Evolutionary conservation across 2,329 filamentous ascomycete genomes (phyloP).

Genomic region (Ceratocystis cacaofunesta): DNA sequence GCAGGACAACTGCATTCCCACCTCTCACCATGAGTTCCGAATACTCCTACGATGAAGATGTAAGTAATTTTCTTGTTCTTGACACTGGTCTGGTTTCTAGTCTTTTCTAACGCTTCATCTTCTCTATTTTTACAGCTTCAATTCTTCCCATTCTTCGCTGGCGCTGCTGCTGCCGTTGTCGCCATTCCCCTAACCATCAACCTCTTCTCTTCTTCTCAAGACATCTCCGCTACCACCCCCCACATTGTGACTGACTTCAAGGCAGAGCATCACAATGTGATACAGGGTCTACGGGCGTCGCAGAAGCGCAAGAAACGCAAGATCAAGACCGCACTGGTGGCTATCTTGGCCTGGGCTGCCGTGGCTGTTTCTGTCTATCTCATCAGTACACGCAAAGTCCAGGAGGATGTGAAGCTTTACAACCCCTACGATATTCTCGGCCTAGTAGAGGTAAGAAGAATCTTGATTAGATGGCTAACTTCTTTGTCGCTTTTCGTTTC

Average conservation of each 20-base stretch:
- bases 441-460: slow-evolving; percentile 51
- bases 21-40: slow-evolving; percentile 65
- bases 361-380: slow-evolving; percentile 90
- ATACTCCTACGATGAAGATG: slow-evolving; percentile 96
- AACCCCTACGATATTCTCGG: slow-evolving; percentile 93
- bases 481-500: not conserved
- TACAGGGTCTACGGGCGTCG: slow-evolving; percentile 66
- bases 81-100: not conserved
- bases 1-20: slow-evolving; percentile 16
- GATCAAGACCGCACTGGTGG: slow-evolving; percentile 67
- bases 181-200: slow-evolving; percentile 84
- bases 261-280: slow-evolving; percentile 67
- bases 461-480: slow-evolving; percentile 18
- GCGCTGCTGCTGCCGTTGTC: slow-evolving; percentile 74
- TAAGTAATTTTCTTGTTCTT: slow-evolving; percentile 23
- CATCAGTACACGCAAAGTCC: slow-evolving; percentile 42
- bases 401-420: slow-evolving; percentile 53
- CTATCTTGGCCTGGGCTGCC: slow-evolving; percentile 60
- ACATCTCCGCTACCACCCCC: slow-evolving; percentile 3
- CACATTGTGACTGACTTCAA: slow-evolving; percentile 43
- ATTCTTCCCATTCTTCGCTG: slow-evolving; percentile 98
- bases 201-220: slow-evolving; percentile 36
- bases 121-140: slow-evolving; percentile 46
- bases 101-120: not conserved
- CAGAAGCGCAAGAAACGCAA: slow-evolving; percentile 83